Evolutionary conservation across 1,139 yeast species (phyloP).

Genomic region (Protomyces gravidus): DNA sequence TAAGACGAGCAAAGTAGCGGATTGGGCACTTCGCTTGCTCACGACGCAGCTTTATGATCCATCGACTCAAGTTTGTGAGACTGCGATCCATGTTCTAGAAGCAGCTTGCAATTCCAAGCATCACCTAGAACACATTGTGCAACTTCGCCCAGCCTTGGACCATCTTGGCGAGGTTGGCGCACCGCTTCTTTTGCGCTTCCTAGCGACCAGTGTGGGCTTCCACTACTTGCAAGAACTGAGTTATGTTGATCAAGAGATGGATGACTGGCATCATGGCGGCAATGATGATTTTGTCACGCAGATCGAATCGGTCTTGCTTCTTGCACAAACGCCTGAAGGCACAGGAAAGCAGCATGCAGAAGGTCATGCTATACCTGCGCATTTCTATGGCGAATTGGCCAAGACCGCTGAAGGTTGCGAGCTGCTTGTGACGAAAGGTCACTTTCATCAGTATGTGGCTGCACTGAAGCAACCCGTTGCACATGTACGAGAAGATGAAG

Average conservation of each 20-base stretch:
- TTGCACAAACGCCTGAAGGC: not conserved
- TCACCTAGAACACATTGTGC: conserved; percentile 47
- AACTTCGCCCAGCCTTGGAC: conserved; percentile 47
- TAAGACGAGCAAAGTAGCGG: conserved; percentile 36
- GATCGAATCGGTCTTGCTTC: conserved; percentile 44
- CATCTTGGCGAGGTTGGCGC: conserved; percentile 48
- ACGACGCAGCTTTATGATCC: conserved; percentile 70
- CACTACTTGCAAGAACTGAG: conserved; percentile 50
- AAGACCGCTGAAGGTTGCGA: conserved; percentile 76
- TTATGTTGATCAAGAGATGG: conserved; percentile 56
- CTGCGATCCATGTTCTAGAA: conserved; percentile 54
- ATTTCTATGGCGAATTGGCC: conserved; percentile 75
- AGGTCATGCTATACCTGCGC: conserved; percentile 47
- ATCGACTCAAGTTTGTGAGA: conserved; percentile 52
- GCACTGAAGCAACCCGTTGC: conserved; percentile 38
- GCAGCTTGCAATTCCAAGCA: conserved; percentile 46
- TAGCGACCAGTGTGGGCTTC: conserved; percentile 57
- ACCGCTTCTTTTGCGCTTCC: conserved; percentile 50
- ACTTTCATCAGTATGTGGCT: conserved; percentile 47
- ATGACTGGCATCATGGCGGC: conserved; percentile 55
- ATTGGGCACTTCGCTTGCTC: conserved; percentile 50
- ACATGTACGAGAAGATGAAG: conserved; percentile 37
- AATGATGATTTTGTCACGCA: conserved; percentile 52
- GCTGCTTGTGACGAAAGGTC: conserved; percentile 48
- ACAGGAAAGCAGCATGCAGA: not conserved